These are phyloP conservation scores for Apiospora sp. DNA, from an alignment of 2,329 filamentous ascomycete genomes.

Conservation along the genomic window DNA sequence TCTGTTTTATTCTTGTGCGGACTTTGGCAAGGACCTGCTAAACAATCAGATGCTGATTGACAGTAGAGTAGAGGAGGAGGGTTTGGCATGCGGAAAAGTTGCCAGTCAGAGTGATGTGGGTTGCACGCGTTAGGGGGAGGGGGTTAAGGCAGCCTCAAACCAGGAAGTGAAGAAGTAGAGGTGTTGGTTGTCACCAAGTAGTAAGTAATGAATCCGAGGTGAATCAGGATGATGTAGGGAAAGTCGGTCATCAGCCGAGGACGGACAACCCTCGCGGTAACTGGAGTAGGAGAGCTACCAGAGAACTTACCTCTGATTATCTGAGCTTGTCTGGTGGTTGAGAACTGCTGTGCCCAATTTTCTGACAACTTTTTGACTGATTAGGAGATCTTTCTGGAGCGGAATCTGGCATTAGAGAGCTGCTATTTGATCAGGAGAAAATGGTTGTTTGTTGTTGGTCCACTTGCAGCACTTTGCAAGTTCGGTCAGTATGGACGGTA, in stretches of 20 bases:
- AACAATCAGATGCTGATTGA: background rate
- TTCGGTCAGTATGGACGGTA: background rate
- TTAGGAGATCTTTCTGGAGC: background rate
- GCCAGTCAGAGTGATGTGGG: background rate
- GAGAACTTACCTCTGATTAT: background rate
- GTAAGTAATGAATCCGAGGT: background rate
- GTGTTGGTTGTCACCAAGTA: background rate
- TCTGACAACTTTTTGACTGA: background rate
- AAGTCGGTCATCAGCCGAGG: background rate
- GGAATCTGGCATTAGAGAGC: background rate
- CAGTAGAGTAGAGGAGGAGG: too few species aligned
- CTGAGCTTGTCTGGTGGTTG: background rate
- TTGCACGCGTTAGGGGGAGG: background rate
- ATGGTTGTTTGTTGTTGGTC: background rate
- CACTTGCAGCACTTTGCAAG: background rate
- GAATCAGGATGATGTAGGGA: background rate
- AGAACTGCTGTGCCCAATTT: background rate
- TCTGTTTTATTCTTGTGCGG: background rate
- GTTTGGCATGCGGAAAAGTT: background rate
- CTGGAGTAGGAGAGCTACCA: background rate
- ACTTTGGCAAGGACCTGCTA: background rate
- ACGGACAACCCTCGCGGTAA: background rate
- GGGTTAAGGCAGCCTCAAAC: background rate
- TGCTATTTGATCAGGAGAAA: too few species aligned
- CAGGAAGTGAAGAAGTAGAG: background rate